A percentile compares a stretch with the other conserved stretches of the same genome.
phyloP scores from a whole-genome alignment of 2,329 filamentous ascomycete genomes.

The Ilyonectria robusta region DNA sequence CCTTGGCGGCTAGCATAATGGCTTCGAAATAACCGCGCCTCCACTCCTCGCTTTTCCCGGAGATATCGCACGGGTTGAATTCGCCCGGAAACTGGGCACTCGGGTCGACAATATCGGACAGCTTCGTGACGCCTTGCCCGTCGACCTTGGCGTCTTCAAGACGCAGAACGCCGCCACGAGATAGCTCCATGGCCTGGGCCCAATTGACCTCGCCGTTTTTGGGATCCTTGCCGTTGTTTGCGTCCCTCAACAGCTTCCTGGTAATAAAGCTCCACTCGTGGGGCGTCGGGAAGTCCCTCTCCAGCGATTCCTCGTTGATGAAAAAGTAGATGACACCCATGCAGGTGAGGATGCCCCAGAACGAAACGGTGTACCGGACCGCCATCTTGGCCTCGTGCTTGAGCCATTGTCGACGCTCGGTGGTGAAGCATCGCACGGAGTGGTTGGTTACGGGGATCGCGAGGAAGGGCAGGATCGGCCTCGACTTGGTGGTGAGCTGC shows the following conservation, averaged over 20 bases:
- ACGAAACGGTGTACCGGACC: conserved; percentile 75
- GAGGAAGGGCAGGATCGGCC: conserved; percentile 63
- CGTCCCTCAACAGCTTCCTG: conserved; percentile 76
- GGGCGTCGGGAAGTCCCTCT: conserved; percentile 84
- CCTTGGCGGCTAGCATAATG: conserved; percentile 82
- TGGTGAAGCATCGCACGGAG: conserved; percentile 82
- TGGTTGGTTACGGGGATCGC: conserved; percentile 63
- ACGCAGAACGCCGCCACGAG: conserved; percentile 71
- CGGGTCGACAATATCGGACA: conserved; percentile 73
- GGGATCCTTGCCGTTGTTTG: conserved; percentile 71
- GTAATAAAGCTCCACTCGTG: conserved; percentile 84
- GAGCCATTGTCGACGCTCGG: conserved; percentile 79
- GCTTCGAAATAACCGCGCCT: conserved; percentile 87
- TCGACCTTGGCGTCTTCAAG: conserved; percentile 80
- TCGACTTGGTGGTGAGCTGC: conserved; percentile 49
- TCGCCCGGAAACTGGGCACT: conserved; percentile 78
- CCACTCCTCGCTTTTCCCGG: conserved; percentile 86
- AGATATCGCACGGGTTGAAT: conserved; percentile 76
- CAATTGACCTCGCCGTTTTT: conserved; percentile 73
- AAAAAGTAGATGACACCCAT: conserved; percentile 74
- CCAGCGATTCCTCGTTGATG: conserved; percentile 80
- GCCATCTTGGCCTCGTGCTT: conserved; percentile 79
- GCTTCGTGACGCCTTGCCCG: conserved; percentile 74
- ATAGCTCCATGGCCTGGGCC: conserved; percentile 74
- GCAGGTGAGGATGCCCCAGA: conserved; percentile 75